Base-by-base conservation (phyloP, 176 grass and related monocot genomes). In the Hordeum marinum region DNA sequence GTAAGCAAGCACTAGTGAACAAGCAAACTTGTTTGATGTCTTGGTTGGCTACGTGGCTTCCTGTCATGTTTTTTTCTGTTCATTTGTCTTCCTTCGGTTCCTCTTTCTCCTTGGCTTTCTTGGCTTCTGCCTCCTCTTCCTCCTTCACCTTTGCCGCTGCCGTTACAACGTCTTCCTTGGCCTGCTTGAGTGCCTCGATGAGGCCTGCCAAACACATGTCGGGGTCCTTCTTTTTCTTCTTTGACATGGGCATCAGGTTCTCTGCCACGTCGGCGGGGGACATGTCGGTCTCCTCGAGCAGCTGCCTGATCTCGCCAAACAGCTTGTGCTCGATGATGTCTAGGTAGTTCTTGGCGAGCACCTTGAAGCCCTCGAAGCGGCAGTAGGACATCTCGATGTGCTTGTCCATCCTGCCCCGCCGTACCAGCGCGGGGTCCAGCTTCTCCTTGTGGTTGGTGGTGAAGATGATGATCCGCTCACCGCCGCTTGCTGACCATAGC, bases 351-450 rank as follows among this genome's bases (percentile, higher is more conserved):
- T 23, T 73, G 62, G 89, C 86, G 4, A 96, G 78, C 43, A 96
- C 91, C 89, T 87, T 93, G 91, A 91, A 96, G 0, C 80, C 81
- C 60, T 87, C 80, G 40, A 87, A 96, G 8, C 65, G 34, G 26
- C 91, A 96, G 72, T 93, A 89, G 8, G 89, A 89, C 89, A 96
- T 89, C 88, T 96, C 84, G 55, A 96, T 91, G 84, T 96, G 94
- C 84, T 80, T 91, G 78, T 96, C 94, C 94, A 96, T 93, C 84
- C 94, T 91, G 12, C 94, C 94, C 0, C 81, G 81, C 7, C 94
- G 85, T 68, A 93, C 85, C 7, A 96, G 86, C 6, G 94, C 91
- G 4, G 89, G 91, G 80, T 96, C 94, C 15, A 96, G 59, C 76
- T 89, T 91, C 12, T 93, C 94, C 20, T 89, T 64, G 35, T 93